phyloP scores from a whole-genome alignment of 2,329 filamentous ascomycete species.

The Bisporella sp. region DNA sequence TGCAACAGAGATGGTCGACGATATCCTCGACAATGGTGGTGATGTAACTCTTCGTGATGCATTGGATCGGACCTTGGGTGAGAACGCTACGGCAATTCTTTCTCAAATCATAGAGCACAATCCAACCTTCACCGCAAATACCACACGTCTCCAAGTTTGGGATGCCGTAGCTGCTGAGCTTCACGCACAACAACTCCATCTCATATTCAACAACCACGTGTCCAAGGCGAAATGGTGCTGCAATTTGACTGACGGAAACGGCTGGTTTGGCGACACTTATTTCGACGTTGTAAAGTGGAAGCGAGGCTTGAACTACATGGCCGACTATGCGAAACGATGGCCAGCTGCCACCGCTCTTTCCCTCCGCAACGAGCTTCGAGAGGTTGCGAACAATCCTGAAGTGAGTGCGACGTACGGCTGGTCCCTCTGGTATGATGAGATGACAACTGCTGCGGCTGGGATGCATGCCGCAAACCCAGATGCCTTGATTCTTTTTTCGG shows the following conservation, averaged over 20 bases:
- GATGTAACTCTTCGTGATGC: constrained; percentile 38
- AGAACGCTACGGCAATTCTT: constrained; percentile 45
- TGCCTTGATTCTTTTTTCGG: constrained; percentile 40
- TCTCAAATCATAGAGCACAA: constrained; percentile 48
- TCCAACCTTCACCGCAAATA: constrained; percentile 45
- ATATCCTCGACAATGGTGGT: constrained; percentile 43
- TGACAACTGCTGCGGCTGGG: constrained; percentile 32
- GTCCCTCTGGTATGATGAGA: constrained; percentile 37
- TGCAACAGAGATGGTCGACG: constrained; percentile 57
- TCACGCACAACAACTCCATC: constrained; percentile 45
- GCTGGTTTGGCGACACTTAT: constrained; percentile 54
- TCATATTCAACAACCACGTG: constrained; percentile 57
- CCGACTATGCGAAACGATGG: constrained; percentile 35
- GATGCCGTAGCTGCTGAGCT: constrained; percentile 56
- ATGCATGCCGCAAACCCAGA: constrained; percentile 36
- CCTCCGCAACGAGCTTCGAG: constrained; percentile 35
- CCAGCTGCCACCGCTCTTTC: background rate
- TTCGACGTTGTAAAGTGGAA: constrained; percentile 54
- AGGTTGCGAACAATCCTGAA: constrained; percentile 12
- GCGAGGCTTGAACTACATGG: constrained; percentile 53
- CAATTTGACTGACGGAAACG: constrained; percentile 44
- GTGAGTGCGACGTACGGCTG: constrained; percentile 33
- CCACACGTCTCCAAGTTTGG: constrained; percentile 49
- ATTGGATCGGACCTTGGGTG: constrained; percentile 34
- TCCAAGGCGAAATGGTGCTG: constrained; percentile 54